Base-by-base conservation (phyloP, 257 asterid genomes). In the Avicennia marina region DNA sequence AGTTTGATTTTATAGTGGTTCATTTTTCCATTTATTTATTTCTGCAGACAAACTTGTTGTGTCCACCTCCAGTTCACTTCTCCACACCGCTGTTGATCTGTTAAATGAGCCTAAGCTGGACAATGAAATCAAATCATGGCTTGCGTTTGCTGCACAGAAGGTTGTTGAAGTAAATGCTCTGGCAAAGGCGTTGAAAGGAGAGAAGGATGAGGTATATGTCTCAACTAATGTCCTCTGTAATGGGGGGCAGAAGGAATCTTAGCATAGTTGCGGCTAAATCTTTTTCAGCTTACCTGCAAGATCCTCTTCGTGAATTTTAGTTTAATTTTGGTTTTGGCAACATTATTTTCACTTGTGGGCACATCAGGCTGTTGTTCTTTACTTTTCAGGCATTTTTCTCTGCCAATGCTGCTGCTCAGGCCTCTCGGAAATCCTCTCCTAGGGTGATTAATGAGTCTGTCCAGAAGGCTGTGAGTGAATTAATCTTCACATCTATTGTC, bases 71-170 rank as follows among this genome's bases (percentile, higher is more conserved):
- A 54, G 74, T 72, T 91, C 98, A 17, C 87, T 85, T 58, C 95
- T 85, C 57, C 98, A 91, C 89, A 91, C 97, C 20, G 98, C 97
- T 15, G 98, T 91, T 32, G 98, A 91, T 81, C 78, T 91, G 19
- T 57, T 80, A 33, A 91, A 91, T 31, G 98, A 91, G 79, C 44
- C 98, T 56, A 91, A 91, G 74, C 58, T 91, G 64, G 98, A 91
- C 67, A 4, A 69, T 18, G 98, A 91, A 77, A 91, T 91, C 64
- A 91, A 85, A 49, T 88, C 98, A 11, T 88, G 97, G 97, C 84
- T 91, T 6, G 97, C 98, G 72, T 91, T 91, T 71, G 97, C 98
- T 48, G 95, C 96, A 38, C 97, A 91, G 47, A 91, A 91, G 66
- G 81, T 91, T 56, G 78, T 88, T 72, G 98, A 91, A 80, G 98